These are phyloP conservation scores for Globisporangium uncinulatum DNA, from an alignment of 352 stramenopile species.

Conservation along the genomic window DNA sequence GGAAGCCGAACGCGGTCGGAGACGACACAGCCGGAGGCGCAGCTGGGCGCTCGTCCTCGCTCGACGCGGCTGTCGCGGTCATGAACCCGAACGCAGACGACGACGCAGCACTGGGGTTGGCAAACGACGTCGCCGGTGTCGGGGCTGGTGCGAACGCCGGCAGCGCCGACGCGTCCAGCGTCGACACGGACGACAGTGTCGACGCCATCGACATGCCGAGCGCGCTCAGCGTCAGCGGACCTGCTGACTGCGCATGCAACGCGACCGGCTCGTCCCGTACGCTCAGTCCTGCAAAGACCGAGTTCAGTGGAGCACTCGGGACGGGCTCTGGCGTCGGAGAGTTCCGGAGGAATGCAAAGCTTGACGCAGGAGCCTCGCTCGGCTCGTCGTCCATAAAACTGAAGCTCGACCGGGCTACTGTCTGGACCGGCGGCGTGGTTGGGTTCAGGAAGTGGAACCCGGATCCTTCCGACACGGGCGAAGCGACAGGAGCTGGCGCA, in stretches of 20 bases:
- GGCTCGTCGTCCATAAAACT: slow-evolving; percentile 32
- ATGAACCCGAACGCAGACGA: slow-evolving; percentile 46
- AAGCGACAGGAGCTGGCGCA: slow-evolving; percentile 8
- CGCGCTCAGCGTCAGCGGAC: slow-evolving; percentile 42
- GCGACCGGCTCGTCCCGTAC: slow-evolving; percentile 23
- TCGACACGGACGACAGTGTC: slow-evolving; percentile 13
- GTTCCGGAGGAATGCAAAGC: slow-evolving; percentile 28
- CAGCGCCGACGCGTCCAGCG: slow-evolving; percentile 1
- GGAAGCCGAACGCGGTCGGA: slow-evolving; percentile 56
- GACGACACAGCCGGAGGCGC: slow-evolving; percentile 27
- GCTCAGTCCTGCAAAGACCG: slow-evolving; percentile 56
- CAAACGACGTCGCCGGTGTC: slow-evolving; percentile 13
- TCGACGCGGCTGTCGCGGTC: background rate
- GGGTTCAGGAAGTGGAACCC: slow-evolving; percentile 41
- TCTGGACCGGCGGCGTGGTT: slow-evolving; percentile 15
- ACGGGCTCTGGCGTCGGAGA: slow-evolving; percentile 9
- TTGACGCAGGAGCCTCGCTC: slow-evolving; percentile 15
- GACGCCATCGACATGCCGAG: slow-evolving; percentile 25
- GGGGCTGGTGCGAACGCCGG: slow-evolving; percentile 4
- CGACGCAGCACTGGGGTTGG: background rate
- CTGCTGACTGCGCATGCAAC: slow-evolving; percentile 28
- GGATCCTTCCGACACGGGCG: slow-evolving; percentile 14
- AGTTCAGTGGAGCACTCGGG: slow-evolving; percentile 13
- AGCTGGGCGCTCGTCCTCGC: background rate
- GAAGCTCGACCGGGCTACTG: slow-evolving; percentile 23